phyloP scores from a whole-genome alignment of 441 rosid genomes.

The Biscutella auriculata region DNA sequence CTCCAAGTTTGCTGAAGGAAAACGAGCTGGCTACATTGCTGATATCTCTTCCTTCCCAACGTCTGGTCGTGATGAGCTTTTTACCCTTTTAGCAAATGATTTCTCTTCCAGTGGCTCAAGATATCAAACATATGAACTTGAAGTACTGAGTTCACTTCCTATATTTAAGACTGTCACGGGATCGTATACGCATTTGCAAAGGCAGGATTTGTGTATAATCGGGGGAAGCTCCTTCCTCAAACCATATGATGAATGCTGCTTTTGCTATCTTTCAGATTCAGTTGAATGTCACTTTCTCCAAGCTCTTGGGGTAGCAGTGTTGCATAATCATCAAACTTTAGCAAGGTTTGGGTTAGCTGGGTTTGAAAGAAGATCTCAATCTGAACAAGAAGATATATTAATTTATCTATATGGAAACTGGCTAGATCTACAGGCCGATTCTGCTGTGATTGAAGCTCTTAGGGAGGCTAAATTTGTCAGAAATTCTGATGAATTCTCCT shows the following conservation, averaged over 20 bases:
- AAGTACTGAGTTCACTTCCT: slow-evolving; percentile 71
- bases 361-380: slow-evolving; percentile 61
- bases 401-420: slow-evolving; percentile 63
- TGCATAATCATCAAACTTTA: slow-evolving; percentile 78
- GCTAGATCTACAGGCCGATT: slow-evolving; percentile 64
- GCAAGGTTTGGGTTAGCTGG: slow-evolving; percentile 80
- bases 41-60: slow-evolving; percentile 54
- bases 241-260: slow-evolving; percentile 70
- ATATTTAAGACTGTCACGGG: slow-evolving; percentile 75
- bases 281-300: slow-evolving; percentile 53
- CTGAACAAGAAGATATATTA: slow-evolving; percentile 77
- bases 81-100: slow-evolving; percentile 76
- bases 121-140: slow-evolving; percentile 65
- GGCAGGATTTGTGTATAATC: slow-evolving; percentile 64
- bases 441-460: slow-evolving; percentile 72
- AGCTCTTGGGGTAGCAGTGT: slow-evolving; percentile 82
- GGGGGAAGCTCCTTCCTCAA: slow-evolving; percentile 78
- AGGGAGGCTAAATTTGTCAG: slow-evolving; percentile 77
- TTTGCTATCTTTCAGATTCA: slow-evolving; percentile 58
- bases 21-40: slow-evolving; percentile 64
- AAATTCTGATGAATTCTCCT: slow-evolving; percentile 68
- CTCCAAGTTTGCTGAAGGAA: slow-evolving; percentile 79
- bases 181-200: slow-evolving; percentile 48
- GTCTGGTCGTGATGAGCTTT: slow-evolving; percentile 63
- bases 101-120: slow-evolving; percentile 48